These are phyloP conservation scores for Haematococcus sp. DNA, from an alignment of 139 green algal genomes.

Conservation along the genomic window DNA sequence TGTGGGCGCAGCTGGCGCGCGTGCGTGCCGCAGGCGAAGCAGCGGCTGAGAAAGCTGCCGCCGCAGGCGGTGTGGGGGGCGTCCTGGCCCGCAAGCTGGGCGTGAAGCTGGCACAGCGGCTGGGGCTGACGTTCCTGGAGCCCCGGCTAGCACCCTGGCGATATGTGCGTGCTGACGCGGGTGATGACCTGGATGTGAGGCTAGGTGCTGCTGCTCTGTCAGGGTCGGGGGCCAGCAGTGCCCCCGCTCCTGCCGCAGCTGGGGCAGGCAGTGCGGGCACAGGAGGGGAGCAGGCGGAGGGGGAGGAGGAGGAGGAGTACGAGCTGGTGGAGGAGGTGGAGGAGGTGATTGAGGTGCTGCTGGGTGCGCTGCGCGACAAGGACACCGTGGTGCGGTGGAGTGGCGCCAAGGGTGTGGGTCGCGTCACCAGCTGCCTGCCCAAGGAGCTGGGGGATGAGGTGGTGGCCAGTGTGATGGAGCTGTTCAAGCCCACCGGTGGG, in stretches of 20 bases:
- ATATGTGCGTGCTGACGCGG: constrained; percentile 52
- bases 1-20: constrained; percentile 47
- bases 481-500: constrained; percentile 61
- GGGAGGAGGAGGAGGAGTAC: constrained; percentile 50
- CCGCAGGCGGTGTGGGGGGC: constrained; percentile 16
- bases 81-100: constrained; percentile 69
- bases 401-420: constrained; percentile 89
- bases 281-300: background rate
- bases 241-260: background rate
- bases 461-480: constrained; percentile 59
- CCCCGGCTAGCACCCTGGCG: constrained; percentile 75
- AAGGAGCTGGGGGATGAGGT: constrained; percentile 85
- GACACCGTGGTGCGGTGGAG: constrained; percentile 96
- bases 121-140: constrained; percentile 77
- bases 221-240: background rate
- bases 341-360: constrained; percentile 48
- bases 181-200: constrained; percentile 18
- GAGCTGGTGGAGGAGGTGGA: constrained; percentile 65
- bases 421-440: constrained; percentile 81
- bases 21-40: background rate
- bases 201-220: background rate
- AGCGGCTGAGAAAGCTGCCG: constrained; percentile 7
- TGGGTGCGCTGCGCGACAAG: constrained; percentile 73
- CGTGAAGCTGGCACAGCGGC: constrained; percentile 80
- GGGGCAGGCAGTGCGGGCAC: background rate